phyloP scores from a whole-genome alignment of 768 basidiomycete species.

The Kondoa malvinella region DNA sequence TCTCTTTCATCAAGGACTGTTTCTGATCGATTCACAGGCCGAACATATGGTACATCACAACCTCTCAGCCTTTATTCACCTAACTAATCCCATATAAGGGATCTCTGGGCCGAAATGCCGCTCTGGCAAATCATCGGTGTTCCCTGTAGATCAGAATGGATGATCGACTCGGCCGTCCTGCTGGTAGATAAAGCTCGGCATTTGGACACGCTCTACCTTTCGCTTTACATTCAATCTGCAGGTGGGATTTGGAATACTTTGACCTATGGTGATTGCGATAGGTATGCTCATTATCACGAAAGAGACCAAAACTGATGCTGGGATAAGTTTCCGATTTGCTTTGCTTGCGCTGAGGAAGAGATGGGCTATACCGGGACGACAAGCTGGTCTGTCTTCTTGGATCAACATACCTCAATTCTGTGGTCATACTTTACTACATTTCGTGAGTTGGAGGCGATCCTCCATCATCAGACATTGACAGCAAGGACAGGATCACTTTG shows the following conservation, averaged over 20 bases:
- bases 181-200: not conserved
- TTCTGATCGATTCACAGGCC: not conserved
- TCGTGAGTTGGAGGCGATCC: too few species aligned
- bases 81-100: not conserved
- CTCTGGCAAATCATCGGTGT: not conserved
- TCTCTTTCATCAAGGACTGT: not conserved
- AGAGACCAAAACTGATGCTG: too few species aligned
- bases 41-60: not conserved
- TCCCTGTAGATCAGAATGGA: not conserved
- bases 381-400: not conserved
- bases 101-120: not conserved
- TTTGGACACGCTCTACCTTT: not conserved
- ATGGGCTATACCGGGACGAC: not conserved
- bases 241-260: not conserved
- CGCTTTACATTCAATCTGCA: not conserved
- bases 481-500: not conserved
- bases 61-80: not conserved
- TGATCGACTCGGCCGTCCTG: not conserved
- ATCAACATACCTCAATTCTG: not conserved
- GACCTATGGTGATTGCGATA: not conserved
- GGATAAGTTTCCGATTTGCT: not conserved
- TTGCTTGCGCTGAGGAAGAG: not conserved
- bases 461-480: too few species aligned
- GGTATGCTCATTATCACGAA: too few species aligned
- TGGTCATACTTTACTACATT: not conserved